Conservation (phyloP, 1,284 basidiomycete genomes). For the Somion occarium region DNA sequence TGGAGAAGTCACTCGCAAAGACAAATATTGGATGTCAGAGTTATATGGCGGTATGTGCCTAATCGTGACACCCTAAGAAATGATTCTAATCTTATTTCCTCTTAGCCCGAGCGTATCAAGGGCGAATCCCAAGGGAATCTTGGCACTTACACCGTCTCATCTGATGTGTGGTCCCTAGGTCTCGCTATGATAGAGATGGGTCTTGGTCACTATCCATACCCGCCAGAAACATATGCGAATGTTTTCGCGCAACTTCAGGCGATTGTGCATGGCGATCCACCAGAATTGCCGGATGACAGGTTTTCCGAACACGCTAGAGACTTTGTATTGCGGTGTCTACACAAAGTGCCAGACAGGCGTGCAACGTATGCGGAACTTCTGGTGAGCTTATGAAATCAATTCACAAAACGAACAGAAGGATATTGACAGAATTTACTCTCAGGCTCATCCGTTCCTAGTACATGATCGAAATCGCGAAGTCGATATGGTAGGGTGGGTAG, state of each 20-base stretch:
- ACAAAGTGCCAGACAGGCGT: conserved; percentile 73
- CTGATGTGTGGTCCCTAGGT: conserved; percentile 98
- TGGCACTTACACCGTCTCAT: conserved; percentile 93
- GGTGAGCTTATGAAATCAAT: too few relatives aligned
- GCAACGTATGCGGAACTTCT: conserved; percentile 86
- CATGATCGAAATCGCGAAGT: conserved; percentile 55
- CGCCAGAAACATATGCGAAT: conserved; percentile 97
- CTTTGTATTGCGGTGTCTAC: conserved; percentile 61
- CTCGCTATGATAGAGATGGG: conserved; percentile 93
- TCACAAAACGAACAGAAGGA: too few relatives aligned
- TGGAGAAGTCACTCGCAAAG: conserved; percentile 95
- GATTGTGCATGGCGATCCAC: conserved; percentile 93
- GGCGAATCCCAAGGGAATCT: conserved; percentile 86
- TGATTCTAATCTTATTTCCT: background rate
- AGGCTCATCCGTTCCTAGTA: conserved; percentile 70
- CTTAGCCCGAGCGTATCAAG: conserved; percentile 90
- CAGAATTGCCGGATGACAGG: conserved; percentile 62
- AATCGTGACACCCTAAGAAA: background rate
- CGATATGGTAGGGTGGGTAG: conserved; percentile 84
- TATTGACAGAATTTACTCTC: too few relatives aligned
- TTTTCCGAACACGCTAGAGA: conserved; percentile 51
- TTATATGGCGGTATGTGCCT: conserved; percentile 89
- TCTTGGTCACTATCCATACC: conserved; percentile 92
- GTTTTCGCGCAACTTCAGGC: conserved; percentile 96
- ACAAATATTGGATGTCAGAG: conserved; percentile 99